Conservation (phyloP, 106 monocot species). For the Apostasia shenzhenica region DNA sequence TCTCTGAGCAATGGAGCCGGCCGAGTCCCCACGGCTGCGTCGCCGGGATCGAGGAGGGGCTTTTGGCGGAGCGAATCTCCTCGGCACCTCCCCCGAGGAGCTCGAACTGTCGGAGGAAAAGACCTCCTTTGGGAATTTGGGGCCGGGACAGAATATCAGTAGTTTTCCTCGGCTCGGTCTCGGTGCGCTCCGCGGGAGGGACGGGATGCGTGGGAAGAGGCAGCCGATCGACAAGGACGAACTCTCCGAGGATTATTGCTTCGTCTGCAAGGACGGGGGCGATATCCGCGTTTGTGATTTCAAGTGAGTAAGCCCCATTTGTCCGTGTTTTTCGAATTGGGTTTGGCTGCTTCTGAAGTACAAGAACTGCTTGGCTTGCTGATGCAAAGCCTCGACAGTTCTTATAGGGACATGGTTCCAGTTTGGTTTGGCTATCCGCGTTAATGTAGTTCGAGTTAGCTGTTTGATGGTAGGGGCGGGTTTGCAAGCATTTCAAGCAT, state of each 20-base stretch:
- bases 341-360: background rate
- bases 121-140: background rate
- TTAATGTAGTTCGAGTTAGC: background rate
- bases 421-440: background rate
- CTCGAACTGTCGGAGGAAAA: background rate
- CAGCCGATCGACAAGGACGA: conserved; percentile 12
- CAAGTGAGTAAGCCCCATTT: conserved; percentile 12
- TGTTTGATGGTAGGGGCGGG: background rate
- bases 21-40: background rate
- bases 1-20: conserved; percentile 1
- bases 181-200: background rate
- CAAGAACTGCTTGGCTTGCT: background rate
- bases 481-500: no score
- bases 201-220: background rate
- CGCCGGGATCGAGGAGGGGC: background rate
- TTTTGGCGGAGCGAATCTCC: background rate
- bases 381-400: background rate
- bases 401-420: background rate
- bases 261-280: conserved; percentile 36
- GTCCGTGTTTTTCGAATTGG: background rate
- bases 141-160: background rate
- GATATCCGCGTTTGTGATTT: conserved; percentile 31
- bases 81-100: background rate
- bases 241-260: conserved; percentile 31
- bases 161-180: background rate